These are phyloP conservation scores for Carpinus fangiana DNA, from an alignment of 306 rosid species.

Conservation along the genomic window DNA sequence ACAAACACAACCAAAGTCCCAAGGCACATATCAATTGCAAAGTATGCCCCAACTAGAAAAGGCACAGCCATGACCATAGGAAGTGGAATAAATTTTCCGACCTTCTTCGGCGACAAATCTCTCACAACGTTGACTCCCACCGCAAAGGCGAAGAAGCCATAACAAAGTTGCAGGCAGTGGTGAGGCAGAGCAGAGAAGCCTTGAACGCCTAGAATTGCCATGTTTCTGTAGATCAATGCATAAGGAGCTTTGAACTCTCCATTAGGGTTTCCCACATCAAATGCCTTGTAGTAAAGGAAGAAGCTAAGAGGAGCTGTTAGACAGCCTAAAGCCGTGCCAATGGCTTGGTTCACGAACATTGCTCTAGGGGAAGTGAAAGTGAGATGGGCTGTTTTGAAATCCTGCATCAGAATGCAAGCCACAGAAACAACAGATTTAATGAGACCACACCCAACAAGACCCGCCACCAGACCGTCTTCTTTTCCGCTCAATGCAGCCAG, in stretches of 20 bases:
- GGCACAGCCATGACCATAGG: slow-evolving; percentile 97
- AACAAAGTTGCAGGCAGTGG: slow-evolving; percentile 80
- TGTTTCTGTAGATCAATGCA: slow-evolving; percentile 66
- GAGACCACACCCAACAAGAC: slow-evolving; percentile 79
- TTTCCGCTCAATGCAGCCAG: slow-evolving; percentile 63
- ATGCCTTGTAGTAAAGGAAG: slow-evolving; percentile 72
- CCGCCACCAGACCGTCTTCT: slow-evolving; percentile 46
- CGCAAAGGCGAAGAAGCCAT: slow-evolving; percentile 47
- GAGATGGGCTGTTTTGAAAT: slow-evolving; percentile 84
- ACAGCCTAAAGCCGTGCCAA: slow-evolving; percentile 80
- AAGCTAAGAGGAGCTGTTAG: slow-evolving; percentile 74
- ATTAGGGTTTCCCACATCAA: slow-evolving; percentile 63
- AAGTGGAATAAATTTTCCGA: slow-evolving; percentile 89
- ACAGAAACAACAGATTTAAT: slow-evolving; percentile 71
- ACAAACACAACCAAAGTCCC: slow-evolving; percentile 69
- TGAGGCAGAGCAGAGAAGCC: slow-evolving; percentile 75
- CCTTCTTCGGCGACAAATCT: slow-evolving; percentile 50
- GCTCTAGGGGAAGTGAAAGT: slow-evolving; percentile 83
- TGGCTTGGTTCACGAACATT: slow-evolving; percentile 79
- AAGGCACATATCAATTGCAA: slow-evolving; percentile 77
- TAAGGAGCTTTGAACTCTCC: slow-evolving; percentile 96
- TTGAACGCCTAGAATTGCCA: slow-evolving; percentile 56
- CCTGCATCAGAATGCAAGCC: slow-evolving; percentile 89
- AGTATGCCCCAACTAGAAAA: slow-evolving; percentile 86
- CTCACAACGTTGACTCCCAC: slow-evolving; percentile 37